Evolutionary conservation across 345 rosid genomes (phyloP), one percentile per base, ranked within the genome.

Genomic region (Crucihimalaya himalaica): DNA sequence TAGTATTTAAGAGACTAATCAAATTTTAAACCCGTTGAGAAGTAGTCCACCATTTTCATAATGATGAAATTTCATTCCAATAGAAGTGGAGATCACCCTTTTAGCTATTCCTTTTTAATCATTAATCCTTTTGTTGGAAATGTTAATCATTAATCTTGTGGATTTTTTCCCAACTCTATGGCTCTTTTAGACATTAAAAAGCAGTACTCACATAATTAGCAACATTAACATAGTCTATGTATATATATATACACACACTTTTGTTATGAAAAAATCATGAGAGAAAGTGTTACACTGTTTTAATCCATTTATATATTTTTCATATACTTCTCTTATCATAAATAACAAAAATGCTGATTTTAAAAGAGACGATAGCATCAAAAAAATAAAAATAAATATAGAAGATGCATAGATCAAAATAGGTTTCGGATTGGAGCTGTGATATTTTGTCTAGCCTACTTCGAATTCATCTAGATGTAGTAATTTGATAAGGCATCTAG

Each of bases 51-150:
- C 55, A 21, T 62, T 51, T 35, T 37, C 40, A 16, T 46, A 48
- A 46, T 66, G 60, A 48, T 66, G 31, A 58, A 47, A 27, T 66
- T 47, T 35, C 43, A 66, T 66, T 57, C 72, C 67, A 66, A 57
- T 32, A 58, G 16, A 35, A 65, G 40, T 57, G 51, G 66, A 56
- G 25, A 66, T 55, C 29, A 55, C 45, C 51, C 60, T 37, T 66
- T 74, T 57, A 11, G 57, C 14, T 14, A 34, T 16, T 56, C 23
- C 14, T 11, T 37, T 48, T 29, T 6, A 74, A 66, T 66, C 52
- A 66, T 55, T 54, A 23, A 3, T 37, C 32, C 10, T 47, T 46
- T 47, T 47, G 23, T 47, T 47, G 23, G 52, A 47, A 47, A 47
- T 47, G 18, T 19, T 47, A 8, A 47, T 47, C 52, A 47, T 8